Conservation (phyloP, 441 rosid genomes). For the Gossypium davidsonii region DNA sequence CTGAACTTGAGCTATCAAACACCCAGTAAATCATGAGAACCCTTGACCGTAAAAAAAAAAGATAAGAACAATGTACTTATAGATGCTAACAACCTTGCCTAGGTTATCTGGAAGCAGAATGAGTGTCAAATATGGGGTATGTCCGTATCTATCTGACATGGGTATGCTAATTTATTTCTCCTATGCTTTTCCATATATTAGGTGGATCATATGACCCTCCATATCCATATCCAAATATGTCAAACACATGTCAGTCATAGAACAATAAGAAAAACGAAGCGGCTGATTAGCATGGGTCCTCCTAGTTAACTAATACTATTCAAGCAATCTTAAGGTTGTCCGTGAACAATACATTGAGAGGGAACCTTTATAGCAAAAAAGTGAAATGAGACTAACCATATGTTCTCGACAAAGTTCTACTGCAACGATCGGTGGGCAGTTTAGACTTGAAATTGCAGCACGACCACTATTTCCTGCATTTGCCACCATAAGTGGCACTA, state of each 20-base stretch:
- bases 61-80: background rate
- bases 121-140: background rate
- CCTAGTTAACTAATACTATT: background rate
- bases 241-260: background rate
- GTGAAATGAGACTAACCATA: conserved; percentile 45
- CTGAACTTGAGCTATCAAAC: background rate
- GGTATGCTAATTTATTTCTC: background rate
- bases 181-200: background rate
- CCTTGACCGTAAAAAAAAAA: background rate
- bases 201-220: background rate
- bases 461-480: conserved; percentile 75
- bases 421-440: conserved; percentile 72
- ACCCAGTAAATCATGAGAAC: background rate
- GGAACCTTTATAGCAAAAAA: background rate
- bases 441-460: conserved; percentile 73
- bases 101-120: background rate
- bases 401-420: conserved; percentile 91
- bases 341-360: background rate
- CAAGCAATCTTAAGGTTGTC: background rate
- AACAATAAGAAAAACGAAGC: background rate
- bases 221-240: background rate
- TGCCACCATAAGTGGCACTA: conserved; percentile 82
- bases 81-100: background rate
- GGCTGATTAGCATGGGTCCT: background rate
- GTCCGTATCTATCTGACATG: background rate